Evolutionary conservation across 441 rosid genomes (phyloP).

Genomic region (Francoa sonchifolia): DNA sequence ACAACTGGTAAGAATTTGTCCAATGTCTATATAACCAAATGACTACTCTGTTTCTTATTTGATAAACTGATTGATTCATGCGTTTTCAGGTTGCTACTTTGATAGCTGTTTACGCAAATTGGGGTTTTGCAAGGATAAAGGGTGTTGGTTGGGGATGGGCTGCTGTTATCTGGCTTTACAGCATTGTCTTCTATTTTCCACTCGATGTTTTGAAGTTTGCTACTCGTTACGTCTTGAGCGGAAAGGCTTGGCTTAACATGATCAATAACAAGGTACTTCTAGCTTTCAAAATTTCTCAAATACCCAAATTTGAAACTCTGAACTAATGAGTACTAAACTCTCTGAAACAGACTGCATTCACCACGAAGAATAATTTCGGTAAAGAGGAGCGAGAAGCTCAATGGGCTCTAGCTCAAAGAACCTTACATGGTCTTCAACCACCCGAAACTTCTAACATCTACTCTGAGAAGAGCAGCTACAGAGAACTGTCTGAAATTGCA

Average conservation of each 20-base stretch:
- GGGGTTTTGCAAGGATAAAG: constrained; percentile 66
- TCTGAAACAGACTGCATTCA: constrained; percentile 61
- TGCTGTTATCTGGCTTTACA: constrained; percentile 71
- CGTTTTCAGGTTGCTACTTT: constrained; percentile 58
- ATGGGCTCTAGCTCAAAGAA: constrained; percentile 89
- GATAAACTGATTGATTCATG: background rate
- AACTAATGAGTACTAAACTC: background rate
- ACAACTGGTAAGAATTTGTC: constrained; percentile 40
- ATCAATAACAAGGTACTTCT: constrained; percentile 67
- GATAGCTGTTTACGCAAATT: constrained; percentile 54
- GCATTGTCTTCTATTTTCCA: constrained; percentile 65
- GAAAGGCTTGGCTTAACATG: constrained; percentile 75
- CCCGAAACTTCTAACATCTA: constrained; percentile 38
- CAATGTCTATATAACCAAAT: background rate
- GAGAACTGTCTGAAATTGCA: constrained; percentile 82
- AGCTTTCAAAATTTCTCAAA: no score
- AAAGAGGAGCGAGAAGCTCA: constrained; percentile 91
- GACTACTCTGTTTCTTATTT: no score
- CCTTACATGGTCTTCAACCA: constrained; percentile 79
- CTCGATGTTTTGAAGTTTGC: constrained; percentile 68
- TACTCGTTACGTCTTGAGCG: constrained; percentile 63
- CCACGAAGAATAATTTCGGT: constrained; percentile 87
- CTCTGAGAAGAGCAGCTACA: constrained; percentile 62
- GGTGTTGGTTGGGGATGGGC: constrained; percentile 97
- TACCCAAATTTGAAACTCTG: background rate